Evolutionary conservation across 331 rosid species (phyloP), one percentile per base, ranked within the genome.

Genomic region (Pyrus hybrid): DNA sequence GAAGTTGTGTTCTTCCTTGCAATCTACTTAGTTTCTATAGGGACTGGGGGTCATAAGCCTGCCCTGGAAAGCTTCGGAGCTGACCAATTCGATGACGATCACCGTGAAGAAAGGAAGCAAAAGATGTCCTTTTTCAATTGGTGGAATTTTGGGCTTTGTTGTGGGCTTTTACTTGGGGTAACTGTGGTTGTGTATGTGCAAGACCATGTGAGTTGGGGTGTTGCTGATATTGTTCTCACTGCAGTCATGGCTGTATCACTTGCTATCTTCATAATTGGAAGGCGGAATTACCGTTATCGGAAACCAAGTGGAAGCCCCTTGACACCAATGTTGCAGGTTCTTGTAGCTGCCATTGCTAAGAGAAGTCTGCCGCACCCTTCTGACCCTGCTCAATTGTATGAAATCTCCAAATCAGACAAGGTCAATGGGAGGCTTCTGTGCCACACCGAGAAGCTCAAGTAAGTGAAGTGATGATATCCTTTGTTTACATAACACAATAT

Each of bases 1-100:
- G 93, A 88, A 80, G 84, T 87, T 76, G 80, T 87, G 33, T 94
- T 91, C 86, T 91, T 90, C 84, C 61, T 90, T 0, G 93, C 96
- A 18, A 90, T 91, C 3, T 94, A 94, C 90, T 49, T 92, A 23
- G 65, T 94, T 49, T 91, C 98, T 9, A n/a, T 91, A 22, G 98
- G 91, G 76, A 93, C 98, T 1, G 98, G 96, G 54, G 98, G 98
- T 13, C 97, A 91, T 62, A 94, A 91, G 54, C 98, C 98, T 4
- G 85, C 97, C 4, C 73, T 91, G 61, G 95, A 94, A 86, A 91
- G 98, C 84, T 88, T 94, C n/a, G 98, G 98, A 72, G 98, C 97
- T 10, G 98, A 94, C 41, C 98, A 94, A 63, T 94, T 91, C 53
- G 98, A 94, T 30, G 98, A 91, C 22, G 88, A 88, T 18, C 88